A percentile compares a stretch with the other conserved stretches of the same genome.
Conservation (phyloP, 768 basidiomycete genomes). For the Serendipita indica region DNA sequence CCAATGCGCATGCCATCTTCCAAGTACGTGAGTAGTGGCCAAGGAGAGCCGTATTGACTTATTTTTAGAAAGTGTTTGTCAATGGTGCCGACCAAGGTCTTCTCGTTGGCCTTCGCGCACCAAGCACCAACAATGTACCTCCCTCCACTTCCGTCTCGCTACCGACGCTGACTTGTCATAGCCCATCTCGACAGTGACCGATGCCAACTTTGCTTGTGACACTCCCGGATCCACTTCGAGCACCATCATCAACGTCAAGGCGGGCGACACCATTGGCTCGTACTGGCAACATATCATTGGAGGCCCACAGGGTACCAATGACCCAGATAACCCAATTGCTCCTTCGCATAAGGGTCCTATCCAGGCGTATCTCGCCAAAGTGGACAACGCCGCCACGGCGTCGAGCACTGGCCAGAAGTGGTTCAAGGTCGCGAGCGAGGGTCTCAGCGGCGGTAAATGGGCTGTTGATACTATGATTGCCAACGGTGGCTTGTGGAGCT, state of each 20-base stretch:
- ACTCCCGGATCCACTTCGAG: neutral
- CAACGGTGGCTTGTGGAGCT: neutral
- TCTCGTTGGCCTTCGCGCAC: slow-evolving; percentile 3
- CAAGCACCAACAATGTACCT: slow-evolving; percentile 10
- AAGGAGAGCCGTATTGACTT: neutral
- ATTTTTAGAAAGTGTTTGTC: neutral
- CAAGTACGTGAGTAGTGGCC: neutral
- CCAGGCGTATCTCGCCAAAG: slow-evolving; percentile 8
- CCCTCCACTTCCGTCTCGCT: neutral
- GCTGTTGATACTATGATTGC: neutral
- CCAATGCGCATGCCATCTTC: slow-evolving; percentile 7
- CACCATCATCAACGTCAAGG: neutral
- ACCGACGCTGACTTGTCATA: slow-evolving; percentile 16
- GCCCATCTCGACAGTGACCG: neutral
- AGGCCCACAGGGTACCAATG: neutral
- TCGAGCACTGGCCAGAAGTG: neutral
- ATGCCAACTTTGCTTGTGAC: neutral
- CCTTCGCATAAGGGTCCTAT: neutral
- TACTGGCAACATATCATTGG: neutral
- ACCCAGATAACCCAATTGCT: neutral
- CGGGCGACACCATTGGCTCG: neutral
- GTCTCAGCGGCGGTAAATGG: neutral
- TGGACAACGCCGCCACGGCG: neutral
- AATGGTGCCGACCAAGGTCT: slow-evolving; percentile 5
- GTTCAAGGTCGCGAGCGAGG: slow-evolving; percentile 6